Conservation (phyloP, 202 grass and related monocot species). For the Zizania palustris region DNA sequence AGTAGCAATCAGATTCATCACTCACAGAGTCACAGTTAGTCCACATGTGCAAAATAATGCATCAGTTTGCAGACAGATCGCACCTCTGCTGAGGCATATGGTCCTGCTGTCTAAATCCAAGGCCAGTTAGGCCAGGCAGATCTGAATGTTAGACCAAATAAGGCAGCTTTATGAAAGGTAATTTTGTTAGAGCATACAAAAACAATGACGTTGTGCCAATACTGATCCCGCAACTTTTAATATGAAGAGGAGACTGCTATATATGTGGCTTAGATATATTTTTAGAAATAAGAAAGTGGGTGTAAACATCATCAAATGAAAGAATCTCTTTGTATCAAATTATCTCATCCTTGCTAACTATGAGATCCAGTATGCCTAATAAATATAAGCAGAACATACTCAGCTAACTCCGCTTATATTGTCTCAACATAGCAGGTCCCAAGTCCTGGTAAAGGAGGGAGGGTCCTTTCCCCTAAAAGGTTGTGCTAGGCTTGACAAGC, state of each 20-base stretch:
- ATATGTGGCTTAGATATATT: not conserved
- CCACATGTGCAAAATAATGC: slow-evolving; percentile 22
- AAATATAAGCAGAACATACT: not conserved
- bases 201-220: not conserved
- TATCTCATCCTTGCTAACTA: not conserved
- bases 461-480: no score
- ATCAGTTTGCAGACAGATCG: not conserved
- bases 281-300: not conserved
- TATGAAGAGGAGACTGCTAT: not conserved
- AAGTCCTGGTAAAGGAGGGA: no score
- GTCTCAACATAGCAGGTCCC: no score
- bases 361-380: not conserved
- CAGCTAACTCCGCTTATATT: not conserved
- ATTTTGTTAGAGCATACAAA: not conserved
- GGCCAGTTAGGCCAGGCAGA: not conserved
- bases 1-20: not conserved
- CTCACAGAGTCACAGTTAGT: not conserved
- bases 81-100: not conserved
- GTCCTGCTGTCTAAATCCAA: slow-evolving; percentile 14
- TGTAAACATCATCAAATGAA: not conserved
- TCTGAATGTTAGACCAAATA: slow-evolving; percentile 1
- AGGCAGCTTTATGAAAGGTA: not conserved
- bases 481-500: no score
- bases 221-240: not conserved
- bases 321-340: not conserved